A percentile compares a stretch with the other conserved stretches of the same genome.
Conservation (phyloP, 2,329 filamentous ascomycete genomes). For the Aureobasidium sp. region DNA sequence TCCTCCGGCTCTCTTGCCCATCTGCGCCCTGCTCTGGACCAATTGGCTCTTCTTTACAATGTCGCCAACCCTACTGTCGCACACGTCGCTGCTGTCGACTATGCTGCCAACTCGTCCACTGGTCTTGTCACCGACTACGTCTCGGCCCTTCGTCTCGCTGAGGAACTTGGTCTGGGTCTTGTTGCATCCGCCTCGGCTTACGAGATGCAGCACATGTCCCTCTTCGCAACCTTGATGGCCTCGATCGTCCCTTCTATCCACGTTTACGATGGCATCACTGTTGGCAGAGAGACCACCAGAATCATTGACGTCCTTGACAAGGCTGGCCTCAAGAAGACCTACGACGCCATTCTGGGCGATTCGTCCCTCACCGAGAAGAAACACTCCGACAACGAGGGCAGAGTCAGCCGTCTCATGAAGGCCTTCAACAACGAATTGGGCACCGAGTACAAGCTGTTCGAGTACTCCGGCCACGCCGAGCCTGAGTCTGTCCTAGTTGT, state of each 20-base stretch:
- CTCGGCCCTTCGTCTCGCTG: conserved; percentile 67
- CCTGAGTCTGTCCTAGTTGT: conserved; percentile 80
- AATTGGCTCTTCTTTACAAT: conserved; percentile 83
- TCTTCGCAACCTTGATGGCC: conserved; percentile 77
- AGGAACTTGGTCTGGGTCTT: conserved; percentile 82
- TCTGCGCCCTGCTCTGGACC: conserved; percentile 77
- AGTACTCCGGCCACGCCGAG: conserved; percentile 78
- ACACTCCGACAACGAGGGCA: conserved; percentile 61
- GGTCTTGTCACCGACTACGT: conserved; percentile 84
- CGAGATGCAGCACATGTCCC: conserved; percentile 89
- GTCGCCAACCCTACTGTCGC: conserved; percentile 89
- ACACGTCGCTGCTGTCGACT: conserved; percentile 87
- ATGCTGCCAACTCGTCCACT: conserved; percentile 53
- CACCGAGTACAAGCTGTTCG: conserved; percentile 85
- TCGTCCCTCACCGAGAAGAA: conserved; percentile 58
- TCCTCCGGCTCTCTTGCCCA: conserved; percentile 74
- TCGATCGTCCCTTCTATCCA: conserved; percentile 75
- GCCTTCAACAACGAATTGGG: conserved; percentile 85
- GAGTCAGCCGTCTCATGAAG: conserved; percentile 60
- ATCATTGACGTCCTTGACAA: conserved; percentile 76
- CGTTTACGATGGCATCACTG: conserved; percentile 77
- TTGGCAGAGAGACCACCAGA: conserved; percentile 72
- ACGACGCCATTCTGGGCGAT: conserved; percentile 57
- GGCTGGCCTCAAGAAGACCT: conserved; percentile 58
- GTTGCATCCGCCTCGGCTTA: conserved; percentile 79